Evolutionary conservation across 768 basidiomycete genomes (phyloP), one percentile per base, ranked within the genome.

Genomic region (Collybiopsis confluens): DNA sequence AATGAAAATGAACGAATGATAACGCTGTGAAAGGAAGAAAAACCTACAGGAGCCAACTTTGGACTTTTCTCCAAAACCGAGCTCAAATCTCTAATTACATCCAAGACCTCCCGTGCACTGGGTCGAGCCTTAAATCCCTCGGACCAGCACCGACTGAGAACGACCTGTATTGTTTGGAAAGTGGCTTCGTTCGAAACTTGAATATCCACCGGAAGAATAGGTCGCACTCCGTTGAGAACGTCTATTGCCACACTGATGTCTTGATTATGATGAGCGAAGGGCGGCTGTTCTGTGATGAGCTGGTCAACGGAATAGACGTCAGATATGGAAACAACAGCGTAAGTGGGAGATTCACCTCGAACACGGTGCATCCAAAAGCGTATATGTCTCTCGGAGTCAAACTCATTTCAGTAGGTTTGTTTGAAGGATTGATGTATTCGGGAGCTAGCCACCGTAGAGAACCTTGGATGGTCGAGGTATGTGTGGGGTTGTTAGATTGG

Each of bases 401-500:
- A 35, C 23, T 40, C 15, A n/a, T 27, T 33, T 49, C 37, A 1
- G 18, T 27, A 10, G 15, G 42, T 30, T 6, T 16, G 9, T 28
- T 8, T 1, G 27, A 15, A 40, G 41, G 54, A 52, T 43, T 45
- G 27, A 59, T 26, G 41, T 57, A 52, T 36, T 59, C 56, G 2
- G 56, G 59, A 8, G 53, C 59, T 15, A 55, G 30, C 59, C 59
- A 59, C 2, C 53, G 46, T 23, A 55, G 26, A 26, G 59, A 50
- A 7, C 59, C 59, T 50, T 47, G 48, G 23, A 43, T 18, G 21
- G 35, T 54, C n/a, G 37, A 16, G 7, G 52, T 27, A 21, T 38
- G 28, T n/a, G 50, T 41, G n/a, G 28, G 28, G 36, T 53, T 40
- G 23, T 27, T 30, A 5, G 51, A 28, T 30, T 41, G 26, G 15